Conservation (phyloP, 768 basidiomycete species). For the Rhodotorula babjevae region DNA sequence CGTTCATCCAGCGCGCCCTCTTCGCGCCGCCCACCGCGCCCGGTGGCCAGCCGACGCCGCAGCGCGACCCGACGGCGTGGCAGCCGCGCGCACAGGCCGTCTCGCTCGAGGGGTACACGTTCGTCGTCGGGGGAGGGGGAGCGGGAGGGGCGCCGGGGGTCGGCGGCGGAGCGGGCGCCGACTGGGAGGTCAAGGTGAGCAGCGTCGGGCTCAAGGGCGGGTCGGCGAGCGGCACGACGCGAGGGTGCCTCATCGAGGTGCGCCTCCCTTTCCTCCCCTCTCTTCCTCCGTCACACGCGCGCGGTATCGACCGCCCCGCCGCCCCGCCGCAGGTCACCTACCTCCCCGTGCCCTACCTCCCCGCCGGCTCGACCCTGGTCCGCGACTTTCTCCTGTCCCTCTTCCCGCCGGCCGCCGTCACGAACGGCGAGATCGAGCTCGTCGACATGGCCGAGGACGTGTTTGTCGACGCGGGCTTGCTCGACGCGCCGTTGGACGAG, state of each 20-base stretch:
- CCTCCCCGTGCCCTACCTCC: slow-evolving; percentile 27
- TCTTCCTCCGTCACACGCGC: too few species aligned
- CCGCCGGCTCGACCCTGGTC: slow-evolving; percentile 18
- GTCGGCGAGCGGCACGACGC: slow-evolving; percentile 20
- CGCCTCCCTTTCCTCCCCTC: neutral
- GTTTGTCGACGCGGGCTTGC: slow-evolving; percentile 42
- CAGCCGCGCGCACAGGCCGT: slow-evolving; percentile 24
- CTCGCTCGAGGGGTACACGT: slow-evolving; percentile 27
- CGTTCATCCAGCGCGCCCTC: slow-evolving; percentile 37
- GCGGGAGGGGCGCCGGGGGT: neutral
- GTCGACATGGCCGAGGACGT: slow-evolving; percentile 23
- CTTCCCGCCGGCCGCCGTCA: slow-evolving; percentile 58
- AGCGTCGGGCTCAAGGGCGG: slow-evolving; percentile 35
- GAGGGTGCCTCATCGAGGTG: slow-evolving; percentile 30
- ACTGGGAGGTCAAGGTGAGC: slow-evolving; percentile 35
- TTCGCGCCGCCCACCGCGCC: slow-evolving; percentile 13
- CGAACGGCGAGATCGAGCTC: slow-evolving; percentile 27
- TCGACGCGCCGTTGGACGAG: neutral
- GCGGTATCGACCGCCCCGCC: neutral
- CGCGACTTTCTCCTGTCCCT: slow-evolving; percentile 84
- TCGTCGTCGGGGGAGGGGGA: slow-evolving; percentile 4
- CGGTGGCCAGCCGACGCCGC: neutral
- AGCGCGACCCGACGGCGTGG: slow-evolving; percentile 7
- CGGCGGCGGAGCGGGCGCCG: neutral
- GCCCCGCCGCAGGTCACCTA: slow-evolving; percentile 25